These are phyloP conservation scores for Podospora pseudoanserina DNA, from an alignment of 495 filamentous ascomycete genomes.

Conservation along the genomic window DNA sequence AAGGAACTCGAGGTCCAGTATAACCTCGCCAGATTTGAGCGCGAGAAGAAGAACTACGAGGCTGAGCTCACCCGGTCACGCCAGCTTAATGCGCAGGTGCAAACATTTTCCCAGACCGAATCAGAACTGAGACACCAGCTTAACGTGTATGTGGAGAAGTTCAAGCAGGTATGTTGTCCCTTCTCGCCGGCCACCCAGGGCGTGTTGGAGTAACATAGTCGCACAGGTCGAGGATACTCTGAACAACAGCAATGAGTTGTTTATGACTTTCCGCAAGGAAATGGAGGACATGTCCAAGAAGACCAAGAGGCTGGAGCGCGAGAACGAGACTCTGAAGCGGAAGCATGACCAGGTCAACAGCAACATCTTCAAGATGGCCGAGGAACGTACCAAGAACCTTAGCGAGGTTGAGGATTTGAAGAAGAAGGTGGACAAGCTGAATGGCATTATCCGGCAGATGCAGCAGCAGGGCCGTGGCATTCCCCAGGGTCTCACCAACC, in stretches of 20 bases:
- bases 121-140: conserved; percentile 89
- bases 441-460: conserved; percentile 90
- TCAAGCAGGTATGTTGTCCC: conserved; percentile 81
- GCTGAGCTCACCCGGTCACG: conserved; percentile 72
- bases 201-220: conserved; percentile 7
- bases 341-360: conserved; percentile 92
- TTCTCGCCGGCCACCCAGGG: conserved; percentile 12
- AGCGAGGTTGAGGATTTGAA: conserved; percentile 75
- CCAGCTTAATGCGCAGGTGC: conserved; percentile 82
- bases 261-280: conserved; percentile 96
- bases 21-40: conserved; percentile 79
- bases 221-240: conserved; percentile 92
- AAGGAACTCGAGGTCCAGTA: conserved; percentile 97
- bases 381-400: conserved; percentile 80
- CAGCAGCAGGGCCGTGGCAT: conserved; percentile 80
- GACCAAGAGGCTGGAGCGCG: conserved; percentile 94
- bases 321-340: conserved; percentile 84
- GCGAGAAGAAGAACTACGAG: conserved; percentile 83
- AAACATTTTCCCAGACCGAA: conserved; percentile 95
- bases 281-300: conserved; percentile 99
- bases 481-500: conserved; percentile 53
- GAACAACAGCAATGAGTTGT: conserved; percentile 98
- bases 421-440: conserved; percentile 88
- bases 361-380: conserved; percentile 97
- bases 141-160: conserved; percentile 99